These are phyloP conservation scores for Larix sibirica DNA, from an alignment of 83 land plant species.

Conservation along the genomic window DNA sequence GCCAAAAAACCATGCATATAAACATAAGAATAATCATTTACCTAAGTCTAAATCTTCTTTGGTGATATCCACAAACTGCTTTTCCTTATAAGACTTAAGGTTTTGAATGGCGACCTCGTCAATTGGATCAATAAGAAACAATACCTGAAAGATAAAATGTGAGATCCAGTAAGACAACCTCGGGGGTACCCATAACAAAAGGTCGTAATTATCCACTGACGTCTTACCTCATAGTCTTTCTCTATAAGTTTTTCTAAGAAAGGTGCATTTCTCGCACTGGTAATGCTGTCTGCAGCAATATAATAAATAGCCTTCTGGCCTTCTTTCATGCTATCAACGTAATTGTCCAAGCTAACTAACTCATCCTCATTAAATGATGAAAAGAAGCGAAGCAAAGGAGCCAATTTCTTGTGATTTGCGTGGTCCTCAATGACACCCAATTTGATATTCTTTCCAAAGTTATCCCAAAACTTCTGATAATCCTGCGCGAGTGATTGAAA, in stretches of 20 bases:
- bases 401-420: conserved; percentile 88
- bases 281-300: conserved; percentile 87
- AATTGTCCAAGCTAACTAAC: conserved; percentile 74
- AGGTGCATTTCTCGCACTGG: conserved; percentile 93
- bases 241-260: conserved; percentile 88
- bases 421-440: conserved; percentile 94
- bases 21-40: too few species aligned
- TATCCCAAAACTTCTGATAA: conserved; percentile 95
- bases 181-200: background rate
- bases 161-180: background rate
- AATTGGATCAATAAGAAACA: conserved; percentile 91
- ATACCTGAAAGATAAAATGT: conserved; percentile 47
- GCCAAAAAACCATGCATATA: too few species aligned
- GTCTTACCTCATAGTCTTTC: conserved; percentile 82
- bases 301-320: conserved; percentile 95
- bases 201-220: background rate
- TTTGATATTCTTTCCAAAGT: conserved; percentile 91
- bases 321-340: conserved; percentile 89
- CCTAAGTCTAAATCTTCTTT: conserved; percentile 97
- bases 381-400: conserved; percentile 81
- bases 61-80: conserved; percentile 97
- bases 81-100: conserved; percentile 89
- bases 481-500: conserved; percentile 46
- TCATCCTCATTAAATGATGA: conserved; percentile 87
- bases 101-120: conserved; percentile 96